Percentiles rank a stretch among this genome's conserved stretches.
Conservation (phyloP, 176 grass and related monocot genomes). For the Oryza glaberrima region DNA sequence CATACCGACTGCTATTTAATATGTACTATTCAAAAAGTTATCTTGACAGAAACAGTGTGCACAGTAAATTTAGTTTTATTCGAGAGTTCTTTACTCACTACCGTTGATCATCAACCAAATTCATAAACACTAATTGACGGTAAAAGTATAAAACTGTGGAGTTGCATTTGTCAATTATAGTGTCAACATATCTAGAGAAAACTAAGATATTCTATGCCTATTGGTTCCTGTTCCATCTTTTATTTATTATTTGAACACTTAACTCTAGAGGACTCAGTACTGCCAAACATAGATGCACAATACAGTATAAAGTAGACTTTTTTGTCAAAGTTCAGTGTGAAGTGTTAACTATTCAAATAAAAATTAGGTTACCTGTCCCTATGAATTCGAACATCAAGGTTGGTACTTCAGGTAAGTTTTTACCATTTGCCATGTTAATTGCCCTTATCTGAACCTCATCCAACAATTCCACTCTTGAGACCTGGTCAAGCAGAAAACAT, state of each 20-base stretch:
- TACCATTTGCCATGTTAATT: slow-evolving; percentile 92
- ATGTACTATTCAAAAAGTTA: not conserved
- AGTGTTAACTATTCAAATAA: not conserved
- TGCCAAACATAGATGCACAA: slow-evolving; percentile 9
- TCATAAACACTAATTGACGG: not conserved
- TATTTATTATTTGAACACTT: not conserved
- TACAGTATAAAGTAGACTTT: slow-evolving; percentile 12
- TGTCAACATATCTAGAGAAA: not conserved
- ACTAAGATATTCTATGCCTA: slow-evolving; percentile 2
- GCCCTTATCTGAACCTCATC: slow-evolving; percentile 98
- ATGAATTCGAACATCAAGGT: slow-evolving; percentile 99
- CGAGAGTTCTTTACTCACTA: not conserved
- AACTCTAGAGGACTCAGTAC: not conserved
- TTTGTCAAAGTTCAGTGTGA: too few species aligned
- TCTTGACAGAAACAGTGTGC: not conserved
- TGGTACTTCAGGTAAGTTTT: slow-evolving; percentile 84
- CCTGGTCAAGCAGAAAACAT: slow-evolving; percentile 57
- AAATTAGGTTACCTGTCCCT: slow-evolving; percentile 77
- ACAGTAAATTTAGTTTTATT: slow-evolving; percentile 16
- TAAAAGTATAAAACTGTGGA: slow-evolving; percentile 1
- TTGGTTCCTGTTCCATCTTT: not conserved
- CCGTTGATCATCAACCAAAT: not conserved
- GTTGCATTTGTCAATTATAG: slow-evolving; percentile 5
- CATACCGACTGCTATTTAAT: not conserved
- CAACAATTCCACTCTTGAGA: slow-evolving; percentile 91